Evolutionary conservation across 257 asterid species (phyloP).

Genomic region (Solanum bulbocastanum): DNA sequence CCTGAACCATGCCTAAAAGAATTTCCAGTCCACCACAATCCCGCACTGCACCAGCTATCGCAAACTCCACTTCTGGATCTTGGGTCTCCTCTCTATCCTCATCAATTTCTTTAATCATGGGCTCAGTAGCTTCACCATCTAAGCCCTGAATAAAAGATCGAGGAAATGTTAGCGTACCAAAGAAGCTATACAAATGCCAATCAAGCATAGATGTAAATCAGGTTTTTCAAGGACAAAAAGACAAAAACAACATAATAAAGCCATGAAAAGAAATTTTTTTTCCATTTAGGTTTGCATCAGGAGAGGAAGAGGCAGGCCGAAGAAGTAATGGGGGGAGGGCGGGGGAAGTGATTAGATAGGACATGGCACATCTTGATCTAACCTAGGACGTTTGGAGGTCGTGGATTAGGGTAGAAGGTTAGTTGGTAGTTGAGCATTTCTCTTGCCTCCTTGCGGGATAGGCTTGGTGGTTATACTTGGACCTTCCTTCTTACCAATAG

Average conservation of each 20-base stretch:
- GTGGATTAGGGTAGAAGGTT: background rate
- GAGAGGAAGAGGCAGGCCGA: background rate
- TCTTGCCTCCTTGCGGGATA: background rate
- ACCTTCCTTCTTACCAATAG: background rate
- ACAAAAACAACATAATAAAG: background rate
- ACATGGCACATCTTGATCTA: background rate
- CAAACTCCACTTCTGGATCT: constrained; percentile 99
- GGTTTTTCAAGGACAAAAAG: background rate
- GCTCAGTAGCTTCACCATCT: constrained; percentile 99
- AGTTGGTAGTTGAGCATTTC: background rate
- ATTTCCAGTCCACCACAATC: constrained; percentile 95
- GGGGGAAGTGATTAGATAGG: background rate
- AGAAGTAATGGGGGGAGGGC: background rate
- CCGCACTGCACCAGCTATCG: constrained; percentile 89
- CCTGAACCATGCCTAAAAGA: constrained; percentile 92
- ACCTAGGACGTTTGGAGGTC: background rate
- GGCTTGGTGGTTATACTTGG: background rate
- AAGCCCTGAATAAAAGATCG: constrained; percentile 48
- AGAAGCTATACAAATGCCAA: background rate
- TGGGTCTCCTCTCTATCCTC: constrained; percentile 99
- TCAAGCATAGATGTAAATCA: background rate
- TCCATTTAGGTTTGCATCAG: background rate
- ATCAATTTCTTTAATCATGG: constrained; percentile 97
- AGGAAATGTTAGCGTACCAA: constrained; percentile 16
- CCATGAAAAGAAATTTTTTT: background rate